Conservation (phyloP, 139 green algal genomes). For the Mychonastes homosphaera region DNA sequence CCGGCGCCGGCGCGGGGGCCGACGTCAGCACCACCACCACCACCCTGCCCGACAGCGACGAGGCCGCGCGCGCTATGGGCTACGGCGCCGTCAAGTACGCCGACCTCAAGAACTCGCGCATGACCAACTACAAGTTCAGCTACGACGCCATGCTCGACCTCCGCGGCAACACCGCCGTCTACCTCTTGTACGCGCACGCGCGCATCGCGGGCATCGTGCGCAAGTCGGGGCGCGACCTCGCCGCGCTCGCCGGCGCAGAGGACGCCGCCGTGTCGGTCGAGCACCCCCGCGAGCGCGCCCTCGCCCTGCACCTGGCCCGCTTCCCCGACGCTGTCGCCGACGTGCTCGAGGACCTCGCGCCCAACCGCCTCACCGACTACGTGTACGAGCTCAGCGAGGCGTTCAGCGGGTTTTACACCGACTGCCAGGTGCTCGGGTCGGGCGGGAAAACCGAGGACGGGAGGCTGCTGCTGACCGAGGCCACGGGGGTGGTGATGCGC, state of each 20-base stretch:
- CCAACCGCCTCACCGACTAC: constrained; percentile 88
- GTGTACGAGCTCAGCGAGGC: constrained; percentile 77
- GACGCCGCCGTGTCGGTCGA: constrained; percentile 31
- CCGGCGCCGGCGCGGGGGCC: too few species aligned
- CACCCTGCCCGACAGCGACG: constrained; percentile 9
- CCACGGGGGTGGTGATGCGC: constrained; percentile 77
- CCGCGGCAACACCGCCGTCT: constrained; percentile 94
- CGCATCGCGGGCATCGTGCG: constrained; percentile 74
- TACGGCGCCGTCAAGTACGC: constrained; percentile 97
- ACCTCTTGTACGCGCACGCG: constrained; percentile 94
- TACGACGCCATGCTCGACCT: constrained; percentile 91
- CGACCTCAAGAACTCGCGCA: constrained; percentile 89
- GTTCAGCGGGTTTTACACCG: constrained; percentile 92
- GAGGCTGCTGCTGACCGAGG: constrained; percentile 82
- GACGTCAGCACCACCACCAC: background rate
- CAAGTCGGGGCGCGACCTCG: constrained; percentile 56
- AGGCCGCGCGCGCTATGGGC: constrained; percentile 63
- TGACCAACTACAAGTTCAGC: constrained; percentile 94
- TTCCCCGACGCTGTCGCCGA: constrained; percentile 78
- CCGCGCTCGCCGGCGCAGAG: constrained; percentile 27
- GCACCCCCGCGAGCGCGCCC: constrained; percentile 43
- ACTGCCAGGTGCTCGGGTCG: constrained; percentile 86
- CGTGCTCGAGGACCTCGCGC: constrained; percentile 66
- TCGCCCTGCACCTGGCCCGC: constrained; percentile 25
- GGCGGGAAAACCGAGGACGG: constrained; percentile 68